phyloP scores from a whole-genome alignment of 495 filamentous ascomycete species.

The Hypoxylon intermedium region DNA sequence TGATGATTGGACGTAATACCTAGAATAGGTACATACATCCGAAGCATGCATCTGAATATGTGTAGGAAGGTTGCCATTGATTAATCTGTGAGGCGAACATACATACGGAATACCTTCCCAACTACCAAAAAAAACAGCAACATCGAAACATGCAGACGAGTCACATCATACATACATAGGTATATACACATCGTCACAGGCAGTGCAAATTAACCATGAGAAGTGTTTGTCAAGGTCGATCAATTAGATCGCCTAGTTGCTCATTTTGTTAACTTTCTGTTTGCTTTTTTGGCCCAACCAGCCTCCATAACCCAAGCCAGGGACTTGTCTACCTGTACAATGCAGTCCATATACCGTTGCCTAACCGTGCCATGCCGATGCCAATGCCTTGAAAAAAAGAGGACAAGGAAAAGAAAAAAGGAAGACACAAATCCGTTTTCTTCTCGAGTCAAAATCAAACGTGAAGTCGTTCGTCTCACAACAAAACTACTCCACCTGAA shows the following conservation, averaged over 20 bases:
- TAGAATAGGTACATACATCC: background rate
- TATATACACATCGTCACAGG: background rate
- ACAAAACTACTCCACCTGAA: constrained; percentile 9
- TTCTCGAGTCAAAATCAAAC: constrained; percentile 16
- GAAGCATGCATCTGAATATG: too few relatives aligned
- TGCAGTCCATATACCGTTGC: constrained; percentile 35
- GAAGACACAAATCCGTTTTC: constrained; percentile 24
- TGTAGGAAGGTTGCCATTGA: too few relatives aligned
- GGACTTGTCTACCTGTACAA: constrained; percentile 39
- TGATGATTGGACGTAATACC: background rate
- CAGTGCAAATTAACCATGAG: background rate
- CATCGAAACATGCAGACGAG: background rate
- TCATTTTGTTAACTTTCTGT: constrained; percentile 21
- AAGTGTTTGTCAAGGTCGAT: constrained; percentile 17
- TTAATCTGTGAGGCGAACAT: too few relatives aligned
- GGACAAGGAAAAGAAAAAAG: constrained; percentile 7
- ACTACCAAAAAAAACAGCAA: background rate
- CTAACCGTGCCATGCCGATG: constrained; percentile 32
- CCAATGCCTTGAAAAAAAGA: constrained; percentile 23
- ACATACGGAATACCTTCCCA: too few relatives aligned
- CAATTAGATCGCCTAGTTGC: constrained; percentile 18
- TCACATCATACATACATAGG: background rate
- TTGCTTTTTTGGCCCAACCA: constrained; percentile 21
- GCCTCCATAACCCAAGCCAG: constrained; percentile 23
- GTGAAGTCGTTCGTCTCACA: constrained; percentile 31